These are phyloP conservation scores for Aeschynomene evenia DNA, from an alignment of 306 rosid species.

Conservation along the genomic window DNA sequence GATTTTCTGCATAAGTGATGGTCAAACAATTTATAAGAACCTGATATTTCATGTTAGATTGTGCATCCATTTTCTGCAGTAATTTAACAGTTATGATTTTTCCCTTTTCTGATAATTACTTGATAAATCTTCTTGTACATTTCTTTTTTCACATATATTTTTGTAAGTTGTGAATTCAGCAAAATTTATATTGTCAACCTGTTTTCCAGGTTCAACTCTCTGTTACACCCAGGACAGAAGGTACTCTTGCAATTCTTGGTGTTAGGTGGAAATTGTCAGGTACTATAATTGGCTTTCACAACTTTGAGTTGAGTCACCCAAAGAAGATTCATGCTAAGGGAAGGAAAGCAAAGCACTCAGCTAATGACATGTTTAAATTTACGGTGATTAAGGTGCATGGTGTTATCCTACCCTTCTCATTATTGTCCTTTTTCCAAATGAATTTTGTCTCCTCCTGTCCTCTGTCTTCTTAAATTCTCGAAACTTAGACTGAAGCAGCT, in stretches of 20 bases:
- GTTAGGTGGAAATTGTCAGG: conserved; percentile 87
- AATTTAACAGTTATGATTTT: too few relatives aligned
- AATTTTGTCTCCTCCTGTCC: neutral
- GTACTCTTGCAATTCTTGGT: conserved; percentile 78
- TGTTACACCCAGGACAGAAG: conserved; percentile 76
- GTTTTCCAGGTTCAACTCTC: conserved; percentile 81
- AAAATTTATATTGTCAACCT: conserved; percentile 25
- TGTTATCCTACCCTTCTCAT: conserved; percentile 13
- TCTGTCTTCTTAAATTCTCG: neutral
- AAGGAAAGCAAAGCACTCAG: conserved; percentile 49
- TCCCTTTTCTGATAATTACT: neutral
- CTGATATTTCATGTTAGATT: too few relatives aligned
- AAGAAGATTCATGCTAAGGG: conserved; percentile 59
- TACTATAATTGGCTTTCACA: conserved; percentile 69
- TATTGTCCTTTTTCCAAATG: neutral
- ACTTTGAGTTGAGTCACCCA: conserved; percentile 56
- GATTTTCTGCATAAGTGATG: too few relatives aligned
- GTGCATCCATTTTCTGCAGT: too few relatives aligned
- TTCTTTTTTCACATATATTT: neutral
- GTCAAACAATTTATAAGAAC: too few relatives aligned
- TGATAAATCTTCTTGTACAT: neutral
- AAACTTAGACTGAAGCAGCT: conserved; percentile 26
- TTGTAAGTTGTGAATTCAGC: conserved; percentile 5
- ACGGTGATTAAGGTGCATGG: conserved; percentile 74
- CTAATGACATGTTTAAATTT: conserved; percentile 66